These are phyloP conservation scores for Naganishia randhawae DNA, from an alignment of 768 basidiomycete species.

Conservation along the genomic window DNA sequence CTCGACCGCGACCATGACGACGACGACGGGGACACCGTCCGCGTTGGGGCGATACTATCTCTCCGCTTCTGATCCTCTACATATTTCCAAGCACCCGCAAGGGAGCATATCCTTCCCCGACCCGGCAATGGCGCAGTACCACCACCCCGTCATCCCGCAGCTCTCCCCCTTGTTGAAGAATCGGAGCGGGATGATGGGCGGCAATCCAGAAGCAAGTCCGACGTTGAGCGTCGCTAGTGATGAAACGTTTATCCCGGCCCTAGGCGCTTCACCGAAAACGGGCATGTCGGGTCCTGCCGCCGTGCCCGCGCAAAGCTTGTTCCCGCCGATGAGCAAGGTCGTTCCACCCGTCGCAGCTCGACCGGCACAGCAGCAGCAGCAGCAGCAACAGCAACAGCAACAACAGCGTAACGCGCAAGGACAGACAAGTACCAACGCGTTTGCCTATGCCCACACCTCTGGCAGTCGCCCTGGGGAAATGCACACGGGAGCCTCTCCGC, in stretches of 20 bases:
- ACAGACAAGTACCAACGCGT: constrained; percentile 4
- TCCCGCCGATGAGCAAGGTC: constrained; percentile 19
- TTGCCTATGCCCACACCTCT: not conserved
- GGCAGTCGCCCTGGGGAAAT: not conserved
- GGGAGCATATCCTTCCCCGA: constrained; percentile 25
- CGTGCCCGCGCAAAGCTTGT: constrained; percentile 1
- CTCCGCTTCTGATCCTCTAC: constrained; percentile 27
- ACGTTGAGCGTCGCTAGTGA: constrained; percentile 31
- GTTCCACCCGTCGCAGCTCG: not conserved
- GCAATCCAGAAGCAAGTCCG: constrained; percentile 19
- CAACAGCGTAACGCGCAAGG: not conserved
- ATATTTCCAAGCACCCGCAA: constrained; percentile 25
- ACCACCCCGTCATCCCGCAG: constrained; percentile 22
- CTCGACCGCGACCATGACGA: not conserved
- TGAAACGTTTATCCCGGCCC: constrained; percentile 27
- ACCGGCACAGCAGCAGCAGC: not conserved
- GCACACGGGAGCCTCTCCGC: not conserved
- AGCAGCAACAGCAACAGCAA: not conserved
- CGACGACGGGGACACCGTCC: constrained; percentile 17
- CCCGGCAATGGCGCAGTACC: constrained; percentile 8
- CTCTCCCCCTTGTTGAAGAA: constrained; percentile 19
- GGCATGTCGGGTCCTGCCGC: not conserved
- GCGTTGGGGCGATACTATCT: constrained; percentile 31
- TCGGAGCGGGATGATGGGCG: constrained; percentile 8
- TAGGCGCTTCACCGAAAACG: constrained; percentile 6